Percentiles rank a stretch among this genome's conserved stretches.
Conservation (phyloP, 768 basidiomycete species). For the Gloeopeniophorella convolvens region DNA sequence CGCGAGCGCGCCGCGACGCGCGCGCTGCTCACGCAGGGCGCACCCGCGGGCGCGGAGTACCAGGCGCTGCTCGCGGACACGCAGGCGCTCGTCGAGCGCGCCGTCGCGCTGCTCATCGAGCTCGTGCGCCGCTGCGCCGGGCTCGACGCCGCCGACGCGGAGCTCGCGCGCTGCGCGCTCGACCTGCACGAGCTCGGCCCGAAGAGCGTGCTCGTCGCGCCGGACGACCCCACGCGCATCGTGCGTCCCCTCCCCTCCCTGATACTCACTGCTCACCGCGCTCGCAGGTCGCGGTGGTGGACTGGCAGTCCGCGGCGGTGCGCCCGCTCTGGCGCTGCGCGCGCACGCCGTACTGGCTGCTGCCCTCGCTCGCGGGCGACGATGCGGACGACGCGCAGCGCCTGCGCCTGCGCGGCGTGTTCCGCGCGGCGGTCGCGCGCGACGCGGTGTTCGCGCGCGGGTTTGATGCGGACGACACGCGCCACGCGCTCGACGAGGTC, state of each 20-base stretch:
- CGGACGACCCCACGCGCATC: constrained; percentile 26
- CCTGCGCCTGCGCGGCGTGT: constrained; percentile 22
- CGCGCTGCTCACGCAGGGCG: constrained; percentile 28
- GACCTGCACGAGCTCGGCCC: constrained; percentile 27
- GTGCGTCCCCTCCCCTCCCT: constrained; percentile 17
- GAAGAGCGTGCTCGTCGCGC: constrained; percentile 28
- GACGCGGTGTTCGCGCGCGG: constrained; percentile 25
- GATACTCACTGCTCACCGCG: background rate
- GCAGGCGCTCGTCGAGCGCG: constrained; percentile 28
- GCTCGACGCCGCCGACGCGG: constrained; percentile 29
- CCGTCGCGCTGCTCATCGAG: constrained; percentile 26
- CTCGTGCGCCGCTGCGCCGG: constrained; percentile 27
- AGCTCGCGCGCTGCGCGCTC: constrained; percentile 28
- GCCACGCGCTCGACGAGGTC: constrained; percentile 29
- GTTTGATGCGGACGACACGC: constrained; percentile 27
- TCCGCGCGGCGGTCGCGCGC: constrained; percentile 23
- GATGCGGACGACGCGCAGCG: constrained; percentile 19
- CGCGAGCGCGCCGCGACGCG: constrained; percentile 30
- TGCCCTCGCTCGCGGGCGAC: constrained; percentile 22
- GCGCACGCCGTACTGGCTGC: constrained; percentile 29
- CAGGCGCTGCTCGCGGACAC: constrained; percentile 27
- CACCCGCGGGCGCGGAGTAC: constrained; percentile 25
- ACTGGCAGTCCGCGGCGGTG: constrained; percentile 27
- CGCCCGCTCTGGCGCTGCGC: constrained; percentile 31
- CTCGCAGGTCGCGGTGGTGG: constrained; percentile 24